Conservation (phyloP, 2,329 filamentous ascomycete species). For the Trichophyton verrucosum region DNA sequence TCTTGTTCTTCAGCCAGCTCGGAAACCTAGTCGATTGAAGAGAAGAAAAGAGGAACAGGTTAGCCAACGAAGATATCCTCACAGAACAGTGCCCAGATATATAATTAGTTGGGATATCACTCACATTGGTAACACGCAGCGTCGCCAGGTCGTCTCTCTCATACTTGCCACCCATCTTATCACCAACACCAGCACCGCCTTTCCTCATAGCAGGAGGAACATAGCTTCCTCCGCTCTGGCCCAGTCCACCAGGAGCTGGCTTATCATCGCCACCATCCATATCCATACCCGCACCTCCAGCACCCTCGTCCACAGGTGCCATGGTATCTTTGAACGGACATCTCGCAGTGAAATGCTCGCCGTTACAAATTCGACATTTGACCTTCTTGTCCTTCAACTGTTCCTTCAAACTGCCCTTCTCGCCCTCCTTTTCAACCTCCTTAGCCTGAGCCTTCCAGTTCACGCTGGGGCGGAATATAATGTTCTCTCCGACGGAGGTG, state of each 20-base stretch:
- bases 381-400: conserved; percentile 96
- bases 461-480: conserved; percentile 81
- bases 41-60: conserved; percentile 6
- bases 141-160: conserved; percentile 95
- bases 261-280: conserved; percentile 36
- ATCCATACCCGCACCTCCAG: conserved; percentile 33
- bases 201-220: conserved; percentile 88
- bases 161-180: conserved; percentile 85
- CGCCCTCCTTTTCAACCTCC: conserved; percentile 44
- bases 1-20: conserved; percentile 96
- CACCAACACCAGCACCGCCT: conserved; percentile 46
- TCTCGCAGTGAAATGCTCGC: conserved; percentile 97
- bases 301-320: conserved; percentile 51
- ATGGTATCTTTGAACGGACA: conserved; percentile 99
- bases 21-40: conserved; percentile 53
- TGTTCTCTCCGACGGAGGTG: conserved; percentile 92
- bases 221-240: conserved; percentile 66
- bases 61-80: background rate
- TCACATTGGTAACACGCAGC: conserved; percentile 90
- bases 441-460: conserved; percentile 91
- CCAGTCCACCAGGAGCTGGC: conserved; percentile 40
- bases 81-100: background rate
- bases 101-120: conserved; percentile 31
- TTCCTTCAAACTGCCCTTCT: conserved; percentile 52
- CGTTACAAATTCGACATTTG: conserved; percentile 97